Percentiles rank a stretch among this genome's conserved stretches.
These are phyloP conservation scores for Ehretia macrophylla DNA, from an alignment of 257 asterid genomes.

Conservation along the genomic window DNA sequence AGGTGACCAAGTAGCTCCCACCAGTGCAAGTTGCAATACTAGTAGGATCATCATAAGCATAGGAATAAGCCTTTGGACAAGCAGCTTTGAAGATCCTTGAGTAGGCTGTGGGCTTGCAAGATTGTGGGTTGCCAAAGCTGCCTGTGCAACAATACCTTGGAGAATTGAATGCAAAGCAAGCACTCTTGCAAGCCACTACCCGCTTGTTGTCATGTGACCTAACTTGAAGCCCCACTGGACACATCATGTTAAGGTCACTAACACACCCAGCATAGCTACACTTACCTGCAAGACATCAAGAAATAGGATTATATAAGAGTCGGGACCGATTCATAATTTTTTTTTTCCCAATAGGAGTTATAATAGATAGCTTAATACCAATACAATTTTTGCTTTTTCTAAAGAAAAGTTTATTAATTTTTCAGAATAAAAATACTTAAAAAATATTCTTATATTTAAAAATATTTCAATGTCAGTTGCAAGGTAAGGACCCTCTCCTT, in stretches of 20 bases:
- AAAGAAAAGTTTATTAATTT: too few species aligned
- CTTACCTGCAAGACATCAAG: slow-evolving; percentile 41
- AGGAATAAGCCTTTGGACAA: slow-evolving; percentile 94
- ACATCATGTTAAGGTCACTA: slow-evolving; percentile 76
- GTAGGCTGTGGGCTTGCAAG: slow-evolving; percentile 96
- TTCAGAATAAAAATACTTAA: too few species aligned
- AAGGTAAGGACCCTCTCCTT: too few species aligned
- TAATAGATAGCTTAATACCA: too few species aligned
- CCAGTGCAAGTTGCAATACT: slow-evolving; percentile 92
- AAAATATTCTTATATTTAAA: too few species aligned
- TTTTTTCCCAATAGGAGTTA: too few species aligned
- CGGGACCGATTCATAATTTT: too few species aligned
- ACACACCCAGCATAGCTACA: slow-evolving; percentile 90
- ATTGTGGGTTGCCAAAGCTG: slow-evolving; percentile 64
- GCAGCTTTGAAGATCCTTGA: slow-evolving; percentile 84
- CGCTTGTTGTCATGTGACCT: slow-evolving; percentile 66
- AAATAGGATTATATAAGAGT: neutral
- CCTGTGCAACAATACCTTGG: slow-evolving; percentile 96
- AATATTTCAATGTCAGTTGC: too few species aligned
- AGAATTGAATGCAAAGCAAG: slow-evolving; percentile 83
- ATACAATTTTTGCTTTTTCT: too few species aligned
- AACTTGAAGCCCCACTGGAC: slow-evolving; percentile 97
- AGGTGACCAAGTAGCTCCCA: slow-evolving; percentile 66
- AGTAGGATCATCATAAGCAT: slow-evolving; percentile 96
- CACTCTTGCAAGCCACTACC: slow-evolving; percentile 90